A percentile compares a stretch with the other conserved stretches of the same genome.
Conservation (phyloP, 2,329 filamentous ascomycete species). For the Epichloe hybrida region DNA sequence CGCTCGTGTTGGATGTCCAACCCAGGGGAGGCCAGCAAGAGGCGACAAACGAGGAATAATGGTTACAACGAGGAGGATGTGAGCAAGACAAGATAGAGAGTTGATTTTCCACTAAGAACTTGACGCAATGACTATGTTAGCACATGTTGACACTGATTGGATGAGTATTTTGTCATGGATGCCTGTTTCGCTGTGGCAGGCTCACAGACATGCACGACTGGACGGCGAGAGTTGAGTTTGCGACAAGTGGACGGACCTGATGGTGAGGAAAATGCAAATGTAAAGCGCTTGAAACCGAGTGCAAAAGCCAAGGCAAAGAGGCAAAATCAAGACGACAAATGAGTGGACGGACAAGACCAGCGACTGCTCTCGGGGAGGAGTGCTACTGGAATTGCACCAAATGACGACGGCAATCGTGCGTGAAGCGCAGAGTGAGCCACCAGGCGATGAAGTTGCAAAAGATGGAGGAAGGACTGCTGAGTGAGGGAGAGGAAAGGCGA, state of each 20-base stretch:
- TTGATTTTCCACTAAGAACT: neutral
- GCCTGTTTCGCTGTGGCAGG: neutral
- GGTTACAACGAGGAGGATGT: neutral
- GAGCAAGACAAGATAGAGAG: neutral
- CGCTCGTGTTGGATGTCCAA: neutral
- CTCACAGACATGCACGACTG: neutral
- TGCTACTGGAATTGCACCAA: constrained; percentile 45
- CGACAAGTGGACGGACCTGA: constrained; percentile 1
- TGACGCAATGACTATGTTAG: neutral
- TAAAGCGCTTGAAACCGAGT: constrained; percentile 5
- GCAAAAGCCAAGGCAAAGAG: constrained; percentile 11
- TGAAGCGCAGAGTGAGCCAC: constrained; percentile 4
- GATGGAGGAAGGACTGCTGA: constrained; percentile 4
- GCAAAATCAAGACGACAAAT: constrained; percentile 24
- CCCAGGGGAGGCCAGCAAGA: neutral
- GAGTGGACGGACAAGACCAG: constrained; percentile 50
- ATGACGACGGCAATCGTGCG: constrained; percentile 4
- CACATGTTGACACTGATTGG: neutral
- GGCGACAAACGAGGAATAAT: neutral
- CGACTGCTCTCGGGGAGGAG: constrained; percentile 33
- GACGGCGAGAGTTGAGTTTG: neutral
- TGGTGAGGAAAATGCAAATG: constrained; percentile 4
- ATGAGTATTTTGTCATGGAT: neutral
- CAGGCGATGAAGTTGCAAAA: constrained; percentile 4
- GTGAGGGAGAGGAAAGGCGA: constrained; percentile 7